Conservation (phyloP, 2,329 filamentous ascomycete species). For the Xylariomycetidae sp. region DNA sequence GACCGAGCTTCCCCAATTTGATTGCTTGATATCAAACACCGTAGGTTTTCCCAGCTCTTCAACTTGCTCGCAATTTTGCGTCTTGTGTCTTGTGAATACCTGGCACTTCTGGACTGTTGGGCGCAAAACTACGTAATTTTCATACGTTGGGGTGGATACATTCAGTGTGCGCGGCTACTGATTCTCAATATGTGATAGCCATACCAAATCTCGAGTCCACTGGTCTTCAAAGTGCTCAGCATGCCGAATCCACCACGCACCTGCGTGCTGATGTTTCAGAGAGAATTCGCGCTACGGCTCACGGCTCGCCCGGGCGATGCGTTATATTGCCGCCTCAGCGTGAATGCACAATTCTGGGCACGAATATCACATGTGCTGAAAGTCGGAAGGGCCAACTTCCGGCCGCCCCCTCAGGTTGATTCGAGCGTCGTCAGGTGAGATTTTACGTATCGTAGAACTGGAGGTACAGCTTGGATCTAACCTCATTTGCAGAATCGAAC, state of each 20-base stretch:
- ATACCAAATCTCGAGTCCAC: conserved; percentile 82
- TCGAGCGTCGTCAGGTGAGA: conserved; percentile 69
- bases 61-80: too few relatives aligned
- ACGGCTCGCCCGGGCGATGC: conserved; percentile 85
- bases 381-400: conserved; percentile 95
- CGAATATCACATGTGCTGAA: conserved; percentile 49
- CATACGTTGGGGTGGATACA: too few relatives aligned
- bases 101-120: too few relatives aligned
- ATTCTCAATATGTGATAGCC: too few relatives aligned
- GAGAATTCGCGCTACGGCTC: conserved; percentile 86
- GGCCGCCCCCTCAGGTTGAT: conserved; percentile 83
- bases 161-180: too few relatives aligned
- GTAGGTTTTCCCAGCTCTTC: conserved; percentile 38
- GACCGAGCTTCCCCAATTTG: conserved; percentile 65
- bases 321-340: conserved; percentile 83
- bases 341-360: conserved; percentile 92
- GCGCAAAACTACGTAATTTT: too few relatives aligned
- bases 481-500: conserved; percentile 72
- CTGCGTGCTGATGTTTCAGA: conserved; percentile 93
- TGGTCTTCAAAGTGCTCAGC: conserved; percentile 86
- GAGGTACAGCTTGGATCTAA: too few relatives aligned
- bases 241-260: conserved; percentile 76
- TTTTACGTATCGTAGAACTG: too few relatives aligned
- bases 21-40: conserved; percentile 77
- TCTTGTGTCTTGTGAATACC: too few relatives aligned